phyloP scores from a whole-genome alignment of 1,284 basidiomycete species.

The Puccinia polysora region DNA sequence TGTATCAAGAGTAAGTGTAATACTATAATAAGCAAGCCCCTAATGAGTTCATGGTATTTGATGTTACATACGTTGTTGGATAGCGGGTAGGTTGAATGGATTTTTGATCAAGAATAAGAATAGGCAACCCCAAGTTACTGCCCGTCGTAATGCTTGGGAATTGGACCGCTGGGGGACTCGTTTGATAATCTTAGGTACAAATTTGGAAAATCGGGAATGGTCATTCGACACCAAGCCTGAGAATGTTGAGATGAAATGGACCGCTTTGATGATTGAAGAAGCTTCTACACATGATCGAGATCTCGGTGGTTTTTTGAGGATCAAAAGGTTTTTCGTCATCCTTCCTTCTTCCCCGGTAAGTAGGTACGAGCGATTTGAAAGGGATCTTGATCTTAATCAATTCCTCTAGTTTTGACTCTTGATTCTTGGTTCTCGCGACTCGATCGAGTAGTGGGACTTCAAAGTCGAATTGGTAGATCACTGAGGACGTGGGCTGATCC shows the following conservation, averaged over 20 bases:
- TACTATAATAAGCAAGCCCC: no score
- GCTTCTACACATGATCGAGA: constrained; percentile 30
- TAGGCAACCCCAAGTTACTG: no score
- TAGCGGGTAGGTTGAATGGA: no score
- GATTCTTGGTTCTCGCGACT: background rate
- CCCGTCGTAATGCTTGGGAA: no score
- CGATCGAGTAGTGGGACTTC: background rate
- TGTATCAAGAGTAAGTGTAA: no score
- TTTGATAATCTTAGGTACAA: no score
- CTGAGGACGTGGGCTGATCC: background rate
- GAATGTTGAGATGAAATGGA: constrained; percentile 8
- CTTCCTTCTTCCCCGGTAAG: background rate
- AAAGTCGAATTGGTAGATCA: background rate
- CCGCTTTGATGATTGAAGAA: constrained; percentile 27
- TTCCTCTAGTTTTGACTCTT: constrained; percentile 1
- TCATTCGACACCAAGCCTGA: background rate
- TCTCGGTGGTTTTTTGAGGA: background rate
- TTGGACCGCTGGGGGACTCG: no score
- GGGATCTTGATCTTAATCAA: constrained; percentile 6
- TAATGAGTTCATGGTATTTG: no score
- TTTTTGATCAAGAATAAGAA: no score
- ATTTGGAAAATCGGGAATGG: no score
- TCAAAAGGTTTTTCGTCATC: constrained; percentile 1
- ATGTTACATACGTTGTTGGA: no score
- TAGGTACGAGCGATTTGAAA: constrained; percentile 3